Evolutionary conservation across 129 eudicot species (phyloP), one percentile per base, ranked within the genome.

Genomic region (Oenanthe sinensis): DNA sequence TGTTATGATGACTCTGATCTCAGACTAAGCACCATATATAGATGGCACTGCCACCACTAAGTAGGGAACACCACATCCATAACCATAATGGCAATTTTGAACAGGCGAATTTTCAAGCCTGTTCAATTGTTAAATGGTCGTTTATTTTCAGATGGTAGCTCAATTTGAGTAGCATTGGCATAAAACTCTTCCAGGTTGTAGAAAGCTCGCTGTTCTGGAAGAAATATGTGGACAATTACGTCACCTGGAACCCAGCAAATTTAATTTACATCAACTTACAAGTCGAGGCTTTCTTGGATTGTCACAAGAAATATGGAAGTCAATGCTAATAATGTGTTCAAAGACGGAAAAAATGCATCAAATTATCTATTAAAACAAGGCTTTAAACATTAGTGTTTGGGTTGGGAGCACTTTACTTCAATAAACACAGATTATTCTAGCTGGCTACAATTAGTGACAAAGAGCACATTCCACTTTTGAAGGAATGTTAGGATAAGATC

Each of bases 181-280:
- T 95, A 95, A 86, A 95, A 95, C 85, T 95, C 98, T 84, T 95
- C 98, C 85, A 95, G 82, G 87, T 95, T 91, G 91, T 95, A 95
- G 71, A 76, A 89, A 50, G 75, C 89, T 72, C 98, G 85, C 24
- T 95, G 96, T 70, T 83, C 91, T 2, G 97, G 97, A 82, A 95
- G 98, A 86, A 95, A 95, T 75, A 95, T 78, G 82, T 95, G 98
- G 71, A 95, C 97, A 20, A 95, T 93, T 45, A 95, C 93, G 87
- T 95, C 98, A 82, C 98, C 98, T 95, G 86, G 17, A 78, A 77
- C 55, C 55, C n/a, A 81, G 65, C 8, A 43, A n/a, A 42, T 44
- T 43, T n/a, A 4, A 5, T 73, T 19, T 73, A 73, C 44, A 44
- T 43, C 0, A 73, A n/a, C 76, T 60, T 60, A 33, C 33, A 24